Evolutionary conservation across 257 asterid genomes (phyloP).

Genomic region (Paulownia fortunei): DNA sequence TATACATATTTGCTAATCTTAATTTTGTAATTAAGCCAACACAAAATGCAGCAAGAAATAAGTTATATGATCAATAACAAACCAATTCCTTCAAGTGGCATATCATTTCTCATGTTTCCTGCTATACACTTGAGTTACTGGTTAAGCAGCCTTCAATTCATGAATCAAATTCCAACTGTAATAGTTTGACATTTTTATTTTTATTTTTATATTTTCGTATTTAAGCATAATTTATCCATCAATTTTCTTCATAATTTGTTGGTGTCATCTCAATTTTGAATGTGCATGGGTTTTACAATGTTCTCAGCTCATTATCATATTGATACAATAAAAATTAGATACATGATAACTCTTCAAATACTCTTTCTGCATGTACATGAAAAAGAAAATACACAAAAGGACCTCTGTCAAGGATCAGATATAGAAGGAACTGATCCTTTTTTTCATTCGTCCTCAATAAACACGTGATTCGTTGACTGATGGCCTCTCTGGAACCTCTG

Average conservation of each 20-base stretch:
- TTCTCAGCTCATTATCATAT: conserved; percentile 15
- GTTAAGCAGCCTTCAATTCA: background rate
- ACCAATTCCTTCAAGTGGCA: background rate
- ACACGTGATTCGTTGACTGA: too few relatives aligned
- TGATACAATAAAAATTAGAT: conserved; percentile 22
- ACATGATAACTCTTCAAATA: conserved; percentile 9
- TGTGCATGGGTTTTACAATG: background rate
- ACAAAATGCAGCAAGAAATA: background rate
- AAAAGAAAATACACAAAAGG: background rate
- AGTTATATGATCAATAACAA: background rate
- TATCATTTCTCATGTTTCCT: background rate
- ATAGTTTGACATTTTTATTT: too few relatives aligned
- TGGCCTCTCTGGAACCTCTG: conserved; percentile 35
- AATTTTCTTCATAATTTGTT: background rate
- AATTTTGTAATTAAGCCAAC: too few relatives aligned
- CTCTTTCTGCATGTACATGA: conserved; percentile 34
- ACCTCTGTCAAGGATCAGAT: background rate
- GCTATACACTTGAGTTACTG: background rate
- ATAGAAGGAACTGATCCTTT: background rate
- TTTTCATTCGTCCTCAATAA: conserved; percentile 40
- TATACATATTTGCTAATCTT: background rate
- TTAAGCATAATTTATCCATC: background rate
- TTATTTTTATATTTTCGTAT: too few relatives aligned
- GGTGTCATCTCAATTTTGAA: background rate
- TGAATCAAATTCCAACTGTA: background rate